A percentile compares a stretch with the other conserved stretches of the same genome.
Evolutionary conservation across 2,329 filamentous ascomycete genomes (phyloP).

Genomic region (Epichloe glyceriae): DNA sequence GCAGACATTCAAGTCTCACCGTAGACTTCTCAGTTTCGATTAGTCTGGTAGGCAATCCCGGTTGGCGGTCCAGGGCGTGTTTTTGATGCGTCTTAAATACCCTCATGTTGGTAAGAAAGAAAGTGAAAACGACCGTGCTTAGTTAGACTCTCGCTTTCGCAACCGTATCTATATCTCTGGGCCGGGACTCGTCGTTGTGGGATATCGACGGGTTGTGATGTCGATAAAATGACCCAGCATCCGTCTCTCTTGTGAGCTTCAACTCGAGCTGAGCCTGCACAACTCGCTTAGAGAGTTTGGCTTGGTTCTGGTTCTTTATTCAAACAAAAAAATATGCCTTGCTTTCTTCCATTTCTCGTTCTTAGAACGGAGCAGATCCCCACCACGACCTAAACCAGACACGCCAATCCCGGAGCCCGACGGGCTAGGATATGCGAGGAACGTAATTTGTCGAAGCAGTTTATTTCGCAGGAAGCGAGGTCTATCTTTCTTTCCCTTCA

Average conservation of each 20-base stretch:
- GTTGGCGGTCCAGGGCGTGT: background rate
- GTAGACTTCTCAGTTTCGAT: too few relatives aligned
- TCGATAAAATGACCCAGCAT: background rate
- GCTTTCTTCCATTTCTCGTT: background rate
- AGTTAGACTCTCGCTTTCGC: background rate
- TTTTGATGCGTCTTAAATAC: background rate
- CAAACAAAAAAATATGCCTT: too few relatives aligned
- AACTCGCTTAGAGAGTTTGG: background rate
- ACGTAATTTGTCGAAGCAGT: background rate
- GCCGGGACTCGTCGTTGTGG: background rate
- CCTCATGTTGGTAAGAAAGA: background rate
- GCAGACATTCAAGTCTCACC: too few relatives aligned
- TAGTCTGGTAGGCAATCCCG: background rate
- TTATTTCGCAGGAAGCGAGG: too few relatives aligned
- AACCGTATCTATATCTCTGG: background rate
- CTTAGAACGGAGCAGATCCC: background rate
- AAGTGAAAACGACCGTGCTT: background rate
- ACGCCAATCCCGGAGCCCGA: background rate
- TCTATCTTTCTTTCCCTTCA: too few relatives aligned
- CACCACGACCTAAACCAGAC: background rate
- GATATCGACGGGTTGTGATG: too few relatives aligned
- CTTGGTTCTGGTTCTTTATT: background rate
- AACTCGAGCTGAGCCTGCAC: background rate
- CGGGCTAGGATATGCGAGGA: background rate
- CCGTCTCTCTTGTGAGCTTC: background rate